These are phyloP conservation scores for Aegilops tauschii DNA, from an alignment of 176 grass and related monocot species.

Conservation along the genomic window DNA sequence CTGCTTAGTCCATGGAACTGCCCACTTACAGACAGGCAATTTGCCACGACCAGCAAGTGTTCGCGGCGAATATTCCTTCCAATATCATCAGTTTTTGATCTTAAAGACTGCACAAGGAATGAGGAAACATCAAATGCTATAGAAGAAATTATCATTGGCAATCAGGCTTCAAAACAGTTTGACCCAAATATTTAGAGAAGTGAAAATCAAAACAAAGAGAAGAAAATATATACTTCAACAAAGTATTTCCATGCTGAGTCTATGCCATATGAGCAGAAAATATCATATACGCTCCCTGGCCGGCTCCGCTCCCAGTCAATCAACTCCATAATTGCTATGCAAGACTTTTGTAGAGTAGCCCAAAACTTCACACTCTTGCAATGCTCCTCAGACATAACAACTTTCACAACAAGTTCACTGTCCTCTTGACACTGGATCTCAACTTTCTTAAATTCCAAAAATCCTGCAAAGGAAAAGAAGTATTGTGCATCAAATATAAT, in stretches of 20 bases:
- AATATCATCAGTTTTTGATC: conserved; percentile 59
- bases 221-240: conserved; percentile 56
- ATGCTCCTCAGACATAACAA: conserved; percentile 73
- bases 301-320: conserved; percentile 86
- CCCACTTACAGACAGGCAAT: conserved; percentile 74
- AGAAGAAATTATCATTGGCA: conserved; percentile 2
- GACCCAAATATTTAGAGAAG: conserved; percentile 17
- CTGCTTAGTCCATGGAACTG: conserved; percentile 76
- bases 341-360: conserved; percentile 71
- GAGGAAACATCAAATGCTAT: conserved; percentile 25
- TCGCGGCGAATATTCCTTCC: conserved; percentile 58
- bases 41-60: conserved; percentile 66
- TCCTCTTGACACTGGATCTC: conserved; percentile 57
- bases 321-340: conserved; percentile 71
- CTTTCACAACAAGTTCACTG: conserved; percentile 66
- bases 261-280: conserved; percentile 75
- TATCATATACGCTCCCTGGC: conserved; percentile 55
- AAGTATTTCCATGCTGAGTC: conserved; percentile 81
- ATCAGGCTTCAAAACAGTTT: background rate
- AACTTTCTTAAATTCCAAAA: conserved; percentile 71
- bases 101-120: conserved; percentile 63
- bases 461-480: conserved; percentile 50
- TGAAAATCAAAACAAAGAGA: conserved; percentile 22
- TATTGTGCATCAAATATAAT: conserved; percentile 11
- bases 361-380: conserved; percentile 64